Evolutionary conservation across 208 protist genomes (phyloP).

Genomic region (Leishmania guyanensis): DNA sequence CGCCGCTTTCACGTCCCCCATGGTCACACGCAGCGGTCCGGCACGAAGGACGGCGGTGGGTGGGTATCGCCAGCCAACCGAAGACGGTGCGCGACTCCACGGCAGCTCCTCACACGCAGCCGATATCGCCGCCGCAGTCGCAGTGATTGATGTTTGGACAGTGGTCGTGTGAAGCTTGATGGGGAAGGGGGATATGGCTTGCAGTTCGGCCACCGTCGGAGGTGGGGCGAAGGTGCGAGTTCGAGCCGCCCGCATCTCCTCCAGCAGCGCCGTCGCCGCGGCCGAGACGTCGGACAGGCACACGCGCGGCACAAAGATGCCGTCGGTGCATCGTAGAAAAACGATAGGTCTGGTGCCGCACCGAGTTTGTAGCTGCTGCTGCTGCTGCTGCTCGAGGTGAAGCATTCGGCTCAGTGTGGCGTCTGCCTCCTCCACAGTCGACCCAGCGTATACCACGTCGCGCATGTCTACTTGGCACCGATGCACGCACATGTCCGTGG

Average conservation of each 20-base stretch:
- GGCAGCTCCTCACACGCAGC: conserved; percentile 27
- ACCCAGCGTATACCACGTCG: conserved; percentile 45
- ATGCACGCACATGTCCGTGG: conserved; percentile 37
- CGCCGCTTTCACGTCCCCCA: conserved; percentile 52
- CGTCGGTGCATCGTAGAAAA: conserved; percentile 46
- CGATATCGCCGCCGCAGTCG: conserved; percentile 6
- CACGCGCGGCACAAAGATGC: conserved; percentile 46
- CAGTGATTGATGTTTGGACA: conserved; percentile 13
- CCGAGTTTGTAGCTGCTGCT: conserved; percentile 15
- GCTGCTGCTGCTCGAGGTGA: conserved; percentile 20
- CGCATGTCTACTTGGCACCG: conserved; percentile 45
- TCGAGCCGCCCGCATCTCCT: conserved; percentile 23
- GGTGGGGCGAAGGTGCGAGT: conserved; percentile 23
- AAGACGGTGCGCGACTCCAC: conserved; percentile 31
- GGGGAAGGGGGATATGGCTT: conserved; percentile 1
- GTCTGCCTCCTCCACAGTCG: conserved; percentile 47
- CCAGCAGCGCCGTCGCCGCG: conserved; percentile 1
- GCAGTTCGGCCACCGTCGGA: conserved; percentile 18
- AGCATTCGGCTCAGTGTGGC: conserved; percentile 24
- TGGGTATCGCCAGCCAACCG: conserved; percentile 30
- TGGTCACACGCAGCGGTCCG: conserved; percentile 23
- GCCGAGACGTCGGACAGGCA: conserved; percentile 10
- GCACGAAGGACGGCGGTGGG: conserved; percentile 14
- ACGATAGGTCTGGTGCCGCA: conserved; percentile 23
- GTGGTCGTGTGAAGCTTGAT: conserved; percentile 14